Evolutionary conservation across 371 early-diverging fungal genomes (phyloP), one percentile per base, ranked within the genome.

Genomic region (Circinella minor): DNA sequence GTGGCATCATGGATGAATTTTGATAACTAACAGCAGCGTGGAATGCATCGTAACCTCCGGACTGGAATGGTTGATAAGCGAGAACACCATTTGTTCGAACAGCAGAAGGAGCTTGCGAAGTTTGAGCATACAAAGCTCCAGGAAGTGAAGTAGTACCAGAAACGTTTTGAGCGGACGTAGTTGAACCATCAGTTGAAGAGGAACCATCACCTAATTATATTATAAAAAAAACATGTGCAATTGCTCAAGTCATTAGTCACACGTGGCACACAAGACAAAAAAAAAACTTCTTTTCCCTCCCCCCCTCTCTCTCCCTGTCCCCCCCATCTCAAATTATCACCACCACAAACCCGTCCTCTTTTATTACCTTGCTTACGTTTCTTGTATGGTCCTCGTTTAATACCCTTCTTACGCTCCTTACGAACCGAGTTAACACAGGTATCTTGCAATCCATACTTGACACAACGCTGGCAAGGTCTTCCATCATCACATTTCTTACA

Each of bases 401-500:
- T 80, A 3, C 95, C 96, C 78, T 90, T 94, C 73, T 90, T 91
- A 36, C 97, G 88, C 55, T 90, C 91, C 79, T 96, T 96, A 60
- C 97, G 88, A 47, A 86, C 85, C 4, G 95, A 94, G 75, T 93
- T 89, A 0, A 87, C 81, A 71, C 97, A 96, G 0, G 92, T 81
- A 4, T 89, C 91, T 0, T 80, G 79, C 47, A 95, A 72, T 38
- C 89, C 91, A 68, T 91, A 89, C 66, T 90, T 91, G 67, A 92
- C 76, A 73, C 97, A 96, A 36, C 96, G 91, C 68, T 83, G 81
- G 74, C 97, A 96, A 3, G 97, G 97, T 67, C 97, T 82, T 18
- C 85, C 89, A 67, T 94, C 91, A 71, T 94, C 95, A 74, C 97
- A 96, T 77, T 94, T 96, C 77, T 96, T 96, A 78, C 97, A 96